Conservation (phyloP, 2,329 filamentous ascomycete genomes). For the Nigrograna mackinnonii region DNA sequence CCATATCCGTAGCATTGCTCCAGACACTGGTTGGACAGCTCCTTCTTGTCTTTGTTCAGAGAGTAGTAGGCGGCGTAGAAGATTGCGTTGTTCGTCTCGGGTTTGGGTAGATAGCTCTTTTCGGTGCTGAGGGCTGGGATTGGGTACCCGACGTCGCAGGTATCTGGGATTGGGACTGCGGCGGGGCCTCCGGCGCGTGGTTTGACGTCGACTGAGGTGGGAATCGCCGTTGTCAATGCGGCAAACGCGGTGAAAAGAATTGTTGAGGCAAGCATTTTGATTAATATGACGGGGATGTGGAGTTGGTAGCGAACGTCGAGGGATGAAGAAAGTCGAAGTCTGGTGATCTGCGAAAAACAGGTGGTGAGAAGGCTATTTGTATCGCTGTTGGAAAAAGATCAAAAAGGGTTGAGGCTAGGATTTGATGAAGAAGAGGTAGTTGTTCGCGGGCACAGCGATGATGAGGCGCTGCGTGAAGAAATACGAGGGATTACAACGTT, state of each 20-base stretch:
- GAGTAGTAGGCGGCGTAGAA: conserved; percentile 36
- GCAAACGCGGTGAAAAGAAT: conserved; percentile 9
- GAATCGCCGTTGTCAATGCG: conserved; percentile 9
- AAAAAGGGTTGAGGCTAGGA: no score
- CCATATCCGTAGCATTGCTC: conserved; percentile 47
- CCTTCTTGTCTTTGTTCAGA: conserved; percentile 25
- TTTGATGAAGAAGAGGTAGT: no score
- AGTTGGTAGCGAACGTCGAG: no score
- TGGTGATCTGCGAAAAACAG: no score
- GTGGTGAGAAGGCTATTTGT: no score
- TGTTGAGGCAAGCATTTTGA: conserved; percentile 10
- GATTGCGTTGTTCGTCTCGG: conserved; percentile 18
- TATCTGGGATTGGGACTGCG: conserved; percentile 34
- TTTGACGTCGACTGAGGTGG: conserved; percentile 6
- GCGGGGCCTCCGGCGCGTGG: conserved; percentile 40
- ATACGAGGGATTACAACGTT: no score
- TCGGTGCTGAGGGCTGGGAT: conserved; percentile 19
- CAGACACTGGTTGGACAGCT: conserved; percentile 36
- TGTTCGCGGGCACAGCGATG: no score
- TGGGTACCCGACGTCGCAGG: conserved; percentile 38
- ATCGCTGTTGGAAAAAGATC: no score
- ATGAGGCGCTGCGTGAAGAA: no score
- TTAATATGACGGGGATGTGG: conserved; percentile 1
- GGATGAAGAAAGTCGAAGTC: no score
- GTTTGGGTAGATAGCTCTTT: conserved; percentile 27